Base-by-base conservation (phyloP, 1,284 basidiomycete species). In the Acaromyces ingoldii region DNA sequence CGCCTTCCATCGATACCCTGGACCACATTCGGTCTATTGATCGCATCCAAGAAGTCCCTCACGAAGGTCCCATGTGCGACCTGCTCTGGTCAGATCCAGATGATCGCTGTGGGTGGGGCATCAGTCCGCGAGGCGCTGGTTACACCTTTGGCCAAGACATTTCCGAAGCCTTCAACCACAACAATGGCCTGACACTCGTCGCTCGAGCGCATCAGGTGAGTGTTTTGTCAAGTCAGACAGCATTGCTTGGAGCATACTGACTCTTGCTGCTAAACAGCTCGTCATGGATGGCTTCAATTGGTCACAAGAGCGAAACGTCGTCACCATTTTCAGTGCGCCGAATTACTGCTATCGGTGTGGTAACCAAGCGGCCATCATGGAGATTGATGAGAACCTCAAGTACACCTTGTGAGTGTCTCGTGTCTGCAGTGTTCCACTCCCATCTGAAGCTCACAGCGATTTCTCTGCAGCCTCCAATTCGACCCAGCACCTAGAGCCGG, bases 101-200 rank as follows among this genome's bases (percentile, higher is more conserved):
- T 76, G 93, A 98, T 79, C 87, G 95, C 52, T 96, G 91, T 77
- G 95, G 95, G 44, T 99, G 95, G 95, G 95, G 95, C 31, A 97
- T 98, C 74, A 95, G 91, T 68, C 95, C 95, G 37, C 87, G 95
- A 77, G 95, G 95, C 63, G 95, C 95, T 31, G 95, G 95, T 6
- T 98, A 97, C 79, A 98, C 93, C 7, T 99, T 99, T 75, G 95
- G 95, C 22, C 93, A 98, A 77, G 95, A 99, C 76, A 99, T 99
- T 65, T 89, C 87, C 54, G 91, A 95, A 77, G 90, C 90, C 17
- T 95, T 95, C 80, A 93, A 98, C 78, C 95, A 98, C 78, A 97
- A 97, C 79, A 99, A 99, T 74, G 95, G 93, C 26, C 80, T 99
- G 53, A 97, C 93, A 43, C 83, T 99, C 51, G 91, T 99, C 19